A percentile compares a stretch with the other conserved stretches of the same genome.
phyloP scores from a whole-genome alignment of 177 flowering plant species.

The Tripterygium wilfordii region DNA sequence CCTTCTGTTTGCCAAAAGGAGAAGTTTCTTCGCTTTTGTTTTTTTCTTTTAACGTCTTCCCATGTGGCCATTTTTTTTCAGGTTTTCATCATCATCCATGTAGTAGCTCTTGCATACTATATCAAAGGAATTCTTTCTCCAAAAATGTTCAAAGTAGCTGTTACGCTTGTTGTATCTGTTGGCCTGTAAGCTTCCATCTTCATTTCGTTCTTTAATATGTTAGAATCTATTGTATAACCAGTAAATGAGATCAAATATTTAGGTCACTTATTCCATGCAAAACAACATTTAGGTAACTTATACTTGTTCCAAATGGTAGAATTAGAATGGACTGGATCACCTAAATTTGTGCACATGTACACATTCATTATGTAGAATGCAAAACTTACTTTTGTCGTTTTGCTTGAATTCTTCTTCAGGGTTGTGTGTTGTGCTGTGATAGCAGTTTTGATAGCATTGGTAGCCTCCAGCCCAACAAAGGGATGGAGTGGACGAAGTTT shows the following conservation, averaged over 20 bases:
- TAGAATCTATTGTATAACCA: too few relatives aligned
- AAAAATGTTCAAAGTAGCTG: slow-evolving; percentile 94
- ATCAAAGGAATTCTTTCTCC: slow-evolving; percentile 91
- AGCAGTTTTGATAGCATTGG: slow-evolving; percentile 79
- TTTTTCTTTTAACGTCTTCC: too few relatives aligned
- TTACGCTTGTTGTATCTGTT: slow-evolving; percentile 78
- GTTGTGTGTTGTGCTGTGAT: slow-evolving; percentile 65
- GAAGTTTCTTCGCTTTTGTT: too few relatives aligned
- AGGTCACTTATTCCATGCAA: too few relatives aligned
- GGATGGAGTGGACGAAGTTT: slow-evolving; percentile 99
- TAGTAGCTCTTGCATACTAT: slow-evolving; percentile 92
- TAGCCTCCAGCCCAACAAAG: slow-evolving; percentile 98
- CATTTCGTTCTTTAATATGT: slow-evolving; percentile 1
- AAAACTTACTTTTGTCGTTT: neutral
- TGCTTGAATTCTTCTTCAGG: slow-evolving; percentile 40
- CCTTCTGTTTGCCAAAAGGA: too few relatives aligned
- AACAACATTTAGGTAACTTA: too few relatives aligned
- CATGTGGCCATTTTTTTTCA: slow-evolving; percentile 23
- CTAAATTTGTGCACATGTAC: too few relatives aligned
- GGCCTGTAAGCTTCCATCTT: slow-evolving; percentile 68
- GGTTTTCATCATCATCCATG: slow-evolving; percentile 95
- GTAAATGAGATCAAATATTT: too few relatives aligned
- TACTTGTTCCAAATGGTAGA: too few relatives aligned
- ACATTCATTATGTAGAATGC: neutral
- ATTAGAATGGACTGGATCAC: too few relatives aligned